Conservation (phyloP, 768 basidiomycete genomes). For the Pleurotus platypus region DNA sequence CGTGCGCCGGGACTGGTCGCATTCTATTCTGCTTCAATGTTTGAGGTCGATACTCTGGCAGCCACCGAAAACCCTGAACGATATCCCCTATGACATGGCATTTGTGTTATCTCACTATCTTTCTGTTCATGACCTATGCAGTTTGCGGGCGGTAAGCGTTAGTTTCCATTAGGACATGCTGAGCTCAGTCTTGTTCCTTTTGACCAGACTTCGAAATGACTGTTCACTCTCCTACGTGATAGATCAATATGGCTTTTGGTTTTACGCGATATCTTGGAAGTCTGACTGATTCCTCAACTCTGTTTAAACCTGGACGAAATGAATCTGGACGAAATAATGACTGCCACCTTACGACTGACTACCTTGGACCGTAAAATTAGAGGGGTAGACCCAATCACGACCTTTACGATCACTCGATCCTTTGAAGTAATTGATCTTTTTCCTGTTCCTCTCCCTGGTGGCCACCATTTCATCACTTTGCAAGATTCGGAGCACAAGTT, state of each 20-base stretch:
- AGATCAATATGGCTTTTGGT: not conserved
- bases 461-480: not conserved
- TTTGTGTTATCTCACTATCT: not conserved
- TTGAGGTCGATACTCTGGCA: not conserved
- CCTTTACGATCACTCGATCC: not conserved
- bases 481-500: not conserved
- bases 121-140: slow-evolving; percentile 2
- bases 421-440: not conserved
- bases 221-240: not conserved
- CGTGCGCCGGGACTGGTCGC: too few species aligned
- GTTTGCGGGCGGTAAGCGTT: not conserved
- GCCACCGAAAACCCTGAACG: not conserved
- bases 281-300: not conserved
- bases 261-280: not conserved
- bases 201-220: not conserved
- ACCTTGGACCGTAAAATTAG: not conserved
- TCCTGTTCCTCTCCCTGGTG: not conserved
- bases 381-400: not conserved
- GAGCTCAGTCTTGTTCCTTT: not conserved
- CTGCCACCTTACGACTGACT: not conserved
- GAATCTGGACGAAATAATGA: not conserved
- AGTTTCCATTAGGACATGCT: not conserved
- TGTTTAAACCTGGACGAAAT: not conserved
- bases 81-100: not conserved
- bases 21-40: too few species aligned